Base-by-base conservation (phyloP, 78 protist species). In the Blattamonas nauphoetae region DNA sequence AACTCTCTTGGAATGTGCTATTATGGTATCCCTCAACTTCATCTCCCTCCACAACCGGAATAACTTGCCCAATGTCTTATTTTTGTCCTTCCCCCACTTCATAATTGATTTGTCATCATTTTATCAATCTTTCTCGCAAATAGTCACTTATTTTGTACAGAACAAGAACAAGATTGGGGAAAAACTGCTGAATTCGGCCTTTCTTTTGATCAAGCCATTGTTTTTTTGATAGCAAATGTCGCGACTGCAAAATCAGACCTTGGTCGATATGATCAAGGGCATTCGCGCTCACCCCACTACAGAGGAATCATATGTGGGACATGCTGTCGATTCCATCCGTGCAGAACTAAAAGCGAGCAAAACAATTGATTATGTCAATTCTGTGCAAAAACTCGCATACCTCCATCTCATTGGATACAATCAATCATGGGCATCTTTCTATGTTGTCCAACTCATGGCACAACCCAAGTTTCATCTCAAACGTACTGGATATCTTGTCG, bases 381-480 rank as follows among this genome's bases (percentile, higher is more conserved):
- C 83, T 21, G 6, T 79, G 4, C 83, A 79, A 11, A 79, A 79
- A 11, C 41, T 79, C 42, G 21, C 83, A 32, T 79, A 79, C 6
- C 41, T 79, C 11, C 83, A 79, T 21, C 6, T 79, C 32, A 4
- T 79, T 5, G 83, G 83, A 6, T 79, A 79, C 6, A 11, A 79
- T 11, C 6, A 33, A 21, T 32, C 42, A 5, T 79, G 83, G 83
- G 83, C 83, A 33, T n/a, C 83, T 11, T 79, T 79, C 41, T 5
- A 79, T 79, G 83, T 79, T 79, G 83, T 79, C 29, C 43, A 79
- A 79, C 42, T 79, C 11, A 79, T 79, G 83, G 21, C 43, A 4
- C 83, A 79, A 11, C 21, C 83, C 33, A 79, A 21, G 83, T 79
- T 79, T 21, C 6, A 21, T 6, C 41, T 79, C 42, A 79, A 79